Evolutionary conservation across 345 rosid genomes (phyloP), one percentile per base, ranked within the genome.

Genomic region (Gossypium anomalum): DNA sequence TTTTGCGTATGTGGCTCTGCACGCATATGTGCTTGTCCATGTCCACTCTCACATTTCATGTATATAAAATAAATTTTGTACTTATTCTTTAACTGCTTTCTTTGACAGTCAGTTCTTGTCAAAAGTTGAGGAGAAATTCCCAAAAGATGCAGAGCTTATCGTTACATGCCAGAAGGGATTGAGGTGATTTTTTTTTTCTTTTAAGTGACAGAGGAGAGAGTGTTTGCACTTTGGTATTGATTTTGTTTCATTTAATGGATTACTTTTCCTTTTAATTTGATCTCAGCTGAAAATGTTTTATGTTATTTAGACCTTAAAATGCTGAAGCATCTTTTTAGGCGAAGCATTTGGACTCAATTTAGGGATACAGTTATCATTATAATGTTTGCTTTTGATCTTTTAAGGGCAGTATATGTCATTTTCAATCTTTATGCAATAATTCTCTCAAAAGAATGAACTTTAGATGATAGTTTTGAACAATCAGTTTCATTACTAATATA

Each of bases 141-240:
- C 97, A 41, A 85, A 88, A 80, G 97, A 94, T 25, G 27, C 89
- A 14, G 94, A 94, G 75, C 88, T 94, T 75, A 89, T 94, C 57
- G 94, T 94, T 82, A 89, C 92, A 64, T 92, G 98, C 86, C 98
- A 94, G 83, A 94, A 89, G 75, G 98, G 98, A 75, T 82, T 94
- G 82, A 90, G 98, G 98, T 94, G 77, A 83, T 51, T 23, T 51
- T 52, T 61, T 38, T 53, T 38, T 38, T 60, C 27, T 61, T 56
- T 59, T 53, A 68, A 78, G n/a, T 63, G 59, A 27, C 38, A n/a
- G 27, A 48, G 20, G 53, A 23, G 53, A 22, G 23, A 44, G 67
- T 14, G 27, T 14, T 59, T 58, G 15, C 11, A 16, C 13, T 44
- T 20, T 41, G 19, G n/a, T 14, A 38, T 41, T 56, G 2, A 11